Evolutionary conservation across 1,284 basidiomycete genomes (phyloP).

Genomic region (Takashimella koratensis): DNA sequence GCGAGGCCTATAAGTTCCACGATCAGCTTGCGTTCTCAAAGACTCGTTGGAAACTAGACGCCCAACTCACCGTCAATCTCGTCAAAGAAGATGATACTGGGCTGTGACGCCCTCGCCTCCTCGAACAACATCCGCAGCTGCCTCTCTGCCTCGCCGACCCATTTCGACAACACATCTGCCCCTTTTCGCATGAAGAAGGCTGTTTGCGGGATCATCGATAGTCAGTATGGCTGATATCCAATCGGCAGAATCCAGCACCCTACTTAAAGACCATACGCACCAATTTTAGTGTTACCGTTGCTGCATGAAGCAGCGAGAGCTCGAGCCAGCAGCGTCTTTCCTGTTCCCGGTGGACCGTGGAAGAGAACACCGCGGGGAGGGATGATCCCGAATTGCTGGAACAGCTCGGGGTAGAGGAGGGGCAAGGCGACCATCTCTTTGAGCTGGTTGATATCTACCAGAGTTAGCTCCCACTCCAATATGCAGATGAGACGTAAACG

Average conservation of each 20-base stretch:
- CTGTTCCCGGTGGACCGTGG: constrained; percentile 89
- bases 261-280: too few species aligned
- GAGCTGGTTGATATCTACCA: constrained; percentile 83
- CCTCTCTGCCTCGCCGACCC: constrained; percentile 98
- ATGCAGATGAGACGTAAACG: background rate
- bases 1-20: constrained; percentile 59
- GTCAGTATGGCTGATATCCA: constrained; percentile 4
- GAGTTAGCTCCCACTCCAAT: background rate
- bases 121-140: constrained; percentile 95
- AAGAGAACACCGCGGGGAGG: constrained; percentile 96
- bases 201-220: constrained; percentile 35
- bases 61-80: constrained; percentile 82
- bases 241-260: too few species aligned
- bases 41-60: too few species aligned
- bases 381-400: constrained; percentile 89
- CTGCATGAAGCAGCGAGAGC: constrained; percentile 93
- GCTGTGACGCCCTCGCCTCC: constrained; percentile 88
- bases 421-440: constrained; percentile 99
- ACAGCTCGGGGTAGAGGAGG: constrained; percentile 93
- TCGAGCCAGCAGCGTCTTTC: constrained; percentile 85
- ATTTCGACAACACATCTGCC: constrained; percentile 95
- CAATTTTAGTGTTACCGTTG: constrained; percentile 82
- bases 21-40: too few species aligned
- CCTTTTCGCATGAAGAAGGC: constrained; percentile 99
- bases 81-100: constrained; percentile 99